Evolutionary conservation across 2,329 filamentous ascomycete genomes (phyloP).

Genomic region (Penicillium psychrosexuale): DNA sequence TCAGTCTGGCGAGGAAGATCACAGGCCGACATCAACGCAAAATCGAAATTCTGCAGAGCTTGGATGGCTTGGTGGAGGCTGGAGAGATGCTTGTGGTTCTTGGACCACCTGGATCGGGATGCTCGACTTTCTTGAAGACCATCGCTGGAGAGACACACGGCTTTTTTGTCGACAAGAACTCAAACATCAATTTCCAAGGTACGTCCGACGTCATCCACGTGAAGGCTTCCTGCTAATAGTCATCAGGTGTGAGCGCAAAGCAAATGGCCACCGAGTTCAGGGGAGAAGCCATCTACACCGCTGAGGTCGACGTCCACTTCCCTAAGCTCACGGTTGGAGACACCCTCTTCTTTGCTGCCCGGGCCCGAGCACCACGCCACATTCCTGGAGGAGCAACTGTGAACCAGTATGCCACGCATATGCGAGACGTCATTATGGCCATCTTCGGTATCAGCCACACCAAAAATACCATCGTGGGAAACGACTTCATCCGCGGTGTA

Average conservation of each 20-base stretch:
- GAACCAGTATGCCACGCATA: constrained; percentile 1
- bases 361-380: constrained; percentile 6
- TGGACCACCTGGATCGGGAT: constrained; percentile 47
- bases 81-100: constrained; percentile 42
- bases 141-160: constrained; percentile 76
- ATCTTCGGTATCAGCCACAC: constrained; percentile 44
- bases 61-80: constrained; percentile 55
- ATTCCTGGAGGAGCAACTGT: background rate
- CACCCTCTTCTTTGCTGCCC: constrained; percentile 58
- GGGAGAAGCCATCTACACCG: constrained; percentile 77
- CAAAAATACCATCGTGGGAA: constrained; percentile 37
- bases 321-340: constrained; percentile 70
- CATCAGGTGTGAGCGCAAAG: too few relatives aligned
- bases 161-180: constrained; percentile 40
- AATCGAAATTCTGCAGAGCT: constrained; percentile 23
- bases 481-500: constrained; percentile 56
- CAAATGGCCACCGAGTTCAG: constrained; percentile 44
- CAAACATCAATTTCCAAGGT: too few relatives aligned
- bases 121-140: constrained; percentile 76
- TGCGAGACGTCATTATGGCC: constrained; percentile 22
- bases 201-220: too few relatives aligned
- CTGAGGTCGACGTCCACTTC: constrained; percentile 75
- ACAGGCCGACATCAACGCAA: too few relatives aligned
- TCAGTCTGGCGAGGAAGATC: too few relatives aligned
- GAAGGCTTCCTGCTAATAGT: too few relatives aligned